Evolutionary conservation across 768 basidiomycete species (phyloP), one percentile per base, ranked within the genome.

Genomic region (Boletus reticulatus): DNA sequence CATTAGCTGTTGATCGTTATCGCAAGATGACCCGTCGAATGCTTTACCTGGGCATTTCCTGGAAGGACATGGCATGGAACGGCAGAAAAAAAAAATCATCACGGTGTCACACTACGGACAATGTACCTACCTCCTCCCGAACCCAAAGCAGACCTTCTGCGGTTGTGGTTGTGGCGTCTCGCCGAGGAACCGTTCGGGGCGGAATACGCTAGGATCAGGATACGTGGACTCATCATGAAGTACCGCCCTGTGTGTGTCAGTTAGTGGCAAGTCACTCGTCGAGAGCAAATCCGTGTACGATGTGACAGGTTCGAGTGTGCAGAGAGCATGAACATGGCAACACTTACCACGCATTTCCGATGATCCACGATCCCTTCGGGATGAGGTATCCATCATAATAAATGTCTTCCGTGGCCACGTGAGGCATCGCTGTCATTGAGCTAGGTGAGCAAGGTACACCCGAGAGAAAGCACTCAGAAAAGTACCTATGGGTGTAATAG

Each of bases 171-270:
- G 59, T 0, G 67, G 61, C 2, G 24, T 53, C 0, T 59, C 44
- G 0, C 68, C 66, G 1, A 72, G 60, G 48, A 63, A 76, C 13
- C 74, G 66, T 31, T 76, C 75, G 7, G 75, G 74, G 4, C 57
- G 62, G 53, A 76, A 76, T 2, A 42, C 53, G 1, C 44, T 34
- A 2, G 76, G 75, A 43, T 74, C 64, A 5, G 67, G 63, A 52
- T 76, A 76, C 4, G 43, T 67, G 8, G 73, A 65, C 4, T 76
- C 75, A 62, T 87, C 78, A 45, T 80, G 79, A 1, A 81, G 68
- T 67, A 85, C 79, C 19, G 67, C 70, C 83, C 84, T 84, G 50
- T 42, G n/a, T 0, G 22, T 10, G 8, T 1, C 6, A 4, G 45
- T 45, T 14, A 44, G 24, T 4, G n/a, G 0, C 3, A 4, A 27